Evolutionary conservation across 768 basidiomycete genomes (phyloP).

Genomic region (Hericium rajendrae): DNA sequence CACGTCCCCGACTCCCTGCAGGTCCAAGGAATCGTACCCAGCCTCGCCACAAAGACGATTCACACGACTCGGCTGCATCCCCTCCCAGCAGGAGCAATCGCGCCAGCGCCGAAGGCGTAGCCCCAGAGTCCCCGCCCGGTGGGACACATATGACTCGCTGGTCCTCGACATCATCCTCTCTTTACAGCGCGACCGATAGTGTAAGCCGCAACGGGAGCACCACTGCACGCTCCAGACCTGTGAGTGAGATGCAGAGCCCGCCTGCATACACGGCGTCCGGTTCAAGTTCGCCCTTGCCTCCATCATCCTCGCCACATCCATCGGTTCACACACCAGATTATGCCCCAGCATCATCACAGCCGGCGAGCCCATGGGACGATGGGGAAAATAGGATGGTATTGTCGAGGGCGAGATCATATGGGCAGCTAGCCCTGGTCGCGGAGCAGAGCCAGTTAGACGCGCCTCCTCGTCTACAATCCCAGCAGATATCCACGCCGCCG

Average conservation of each 20-base stretch:
- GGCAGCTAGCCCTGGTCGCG: no score
- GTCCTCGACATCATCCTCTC: background rate
- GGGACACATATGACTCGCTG: background rate
- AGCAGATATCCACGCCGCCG: background rate
- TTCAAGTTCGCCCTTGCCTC: background rate
- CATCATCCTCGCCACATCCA: background rate
- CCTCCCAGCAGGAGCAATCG: background rate
- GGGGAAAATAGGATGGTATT: no score
- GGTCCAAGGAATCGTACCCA: background rate
- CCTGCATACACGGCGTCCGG: background rate
- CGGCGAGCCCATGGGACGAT: no score
- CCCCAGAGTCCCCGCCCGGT: background rate
- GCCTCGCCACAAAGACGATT: background rate
- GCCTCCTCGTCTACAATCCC: background rate
- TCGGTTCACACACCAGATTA: background rate
- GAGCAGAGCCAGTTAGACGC: no score
- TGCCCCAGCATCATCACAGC: background rate
- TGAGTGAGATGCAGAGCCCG: background rate
- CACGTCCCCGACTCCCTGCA: background rate
- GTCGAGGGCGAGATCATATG: no score
- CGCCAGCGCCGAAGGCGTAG: background rate
- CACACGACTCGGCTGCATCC: background rate
- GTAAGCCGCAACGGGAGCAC: background rate
- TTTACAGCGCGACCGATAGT: background rate
- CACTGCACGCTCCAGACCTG: background rate